Conservation (phyloP, 1,284 basidiomycete species). For the Volvariella volvacea region DNA sequence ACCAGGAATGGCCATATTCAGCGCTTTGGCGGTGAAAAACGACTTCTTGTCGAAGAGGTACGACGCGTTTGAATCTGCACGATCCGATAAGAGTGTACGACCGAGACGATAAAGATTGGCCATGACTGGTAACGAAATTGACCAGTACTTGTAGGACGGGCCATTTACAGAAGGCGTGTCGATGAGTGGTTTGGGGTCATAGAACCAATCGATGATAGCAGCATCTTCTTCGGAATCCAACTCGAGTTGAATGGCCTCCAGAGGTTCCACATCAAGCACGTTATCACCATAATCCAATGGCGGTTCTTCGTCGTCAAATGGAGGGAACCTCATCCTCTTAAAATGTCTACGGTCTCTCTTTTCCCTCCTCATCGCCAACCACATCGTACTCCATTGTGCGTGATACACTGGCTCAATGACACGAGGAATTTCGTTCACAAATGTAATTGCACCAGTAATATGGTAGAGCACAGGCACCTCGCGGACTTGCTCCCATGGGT, state of each 20-base stretch:
- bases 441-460: conserved; percentile 99
- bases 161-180: conserved; percentile 90
- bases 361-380: conserved; percentile 98
- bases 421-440: conserved; percentile 97
- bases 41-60: conserved; percentile 98
- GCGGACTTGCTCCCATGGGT: conserved; percentile 99
- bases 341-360: conserved; percentile 99
- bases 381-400: conserved; percentile 99
- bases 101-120: conserved; percentile 96
- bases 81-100: conserved; percentile 88
- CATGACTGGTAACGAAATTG: conserved; percentile 89
- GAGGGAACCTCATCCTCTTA: conserved; percentile 99
- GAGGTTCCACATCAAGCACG: conserved; percentile 93
- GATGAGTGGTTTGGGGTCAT: conserved; percentile 91
- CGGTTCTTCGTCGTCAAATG: conserved; percentile 99
- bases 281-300: conserved; percentile 99
- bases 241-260: conserved; percentile 97
- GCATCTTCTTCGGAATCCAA: conserved; percentile 91
- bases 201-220: conserved; percentile 98
- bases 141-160: conserved; percentile 91
- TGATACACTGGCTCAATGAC: conserved; percentile 98
- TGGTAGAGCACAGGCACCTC: conserved; percentile 97
- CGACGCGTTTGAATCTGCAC: conserved; percentile 82
- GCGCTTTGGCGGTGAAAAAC: conserved; percentile 96
- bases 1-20: conserved; percentile 98